Base-by-base conservation (phyloP, 2,329 filamentous ascomycete genomes). In the Pseudomassariella vexata region DNA sequence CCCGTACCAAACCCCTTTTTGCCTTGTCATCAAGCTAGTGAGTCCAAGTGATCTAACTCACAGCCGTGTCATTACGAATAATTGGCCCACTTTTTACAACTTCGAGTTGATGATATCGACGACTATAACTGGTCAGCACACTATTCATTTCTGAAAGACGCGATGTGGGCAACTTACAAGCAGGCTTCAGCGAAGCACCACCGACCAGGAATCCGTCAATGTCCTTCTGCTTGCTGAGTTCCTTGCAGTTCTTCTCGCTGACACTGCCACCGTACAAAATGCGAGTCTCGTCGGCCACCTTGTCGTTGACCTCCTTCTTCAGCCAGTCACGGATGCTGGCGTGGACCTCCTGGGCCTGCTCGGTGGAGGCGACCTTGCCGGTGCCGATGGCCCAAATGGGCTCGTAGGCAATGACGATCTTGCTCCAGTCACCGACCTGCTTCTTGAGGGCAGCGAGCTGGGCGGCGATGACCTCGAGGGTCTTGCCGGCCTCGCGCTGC, bases 141-240 rank as follows among this genome's bases (percentile, higher is more conserved):
- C 4, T 14, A 17, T 12, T 10, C 3, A 32, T 12, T 5, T 20
- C 24, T 14, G 23, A 28, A 34, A 33, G 17, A 22, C 11, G n/a
- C 19, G 15, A 9, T 9, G 14, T 5, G 6, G 17, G 28, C 26
- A 24, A 72, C 82, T 73, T 68, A 87, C 82, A 95, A 47, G 86
- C 89, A 57, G 90, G 90, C 81, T 96, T 96, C 69, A 96, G 78
- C 62, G 85, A 92, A 57, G 90, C 90, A 64, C 90, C 90, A 46
- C 90, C 90, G 47, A 96, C 90, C 48, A 96, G 76, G 81, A 96
- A 96, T 38, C 92, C 92, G 63, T 98, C 92, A 62, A 98, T 95
- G 64, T 98, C 92, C 44, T 77, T 62, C 77, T 96, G 79, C 73
- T 88, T 90, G 60, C 84, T 79, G 52, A 98, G 76, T 45, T 96